phyloP scores from a whole-genome alignment of 23 red algal genomes.

The Gracilaria vermiculophylla region DNA sequence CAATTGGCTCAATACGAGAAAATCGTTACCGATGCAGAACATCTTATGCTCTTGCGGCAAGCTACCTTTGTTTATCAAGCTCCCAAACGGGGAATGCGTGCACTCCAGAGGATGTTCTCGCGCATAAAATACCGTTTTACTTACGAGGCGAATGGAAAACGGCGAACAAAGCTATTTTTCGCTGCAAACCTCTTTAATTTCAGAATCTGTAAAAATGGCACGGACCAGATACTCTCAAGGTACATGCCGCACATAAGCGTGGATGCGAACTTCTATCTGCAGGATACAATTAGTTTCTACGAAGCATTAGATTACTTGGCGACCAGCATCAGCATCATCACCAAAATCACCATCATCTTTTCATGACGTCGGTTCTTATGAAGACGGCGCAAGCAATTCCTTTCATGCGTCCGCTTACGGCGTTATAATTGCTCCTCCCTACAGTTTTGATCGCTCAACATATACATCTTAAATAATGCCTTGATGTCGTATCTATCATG shows the following conservation, averaged over 20 bases:
- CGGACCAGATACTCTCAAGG: conserved; percentile 12
- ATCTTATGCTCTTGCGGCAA: conserved; percentile 1
- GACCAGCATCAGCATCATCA: not conserved
- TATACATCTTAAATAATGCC: not conserved
- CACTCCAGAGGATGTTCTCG: conserved; percentile 24
- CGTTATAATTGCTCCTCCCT: not conserved
- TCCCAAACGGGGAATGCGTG: conserved; percentile 24
- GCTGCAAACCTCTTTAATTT: conserved; percentile 21
- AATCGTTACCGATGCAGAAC: not conserved
- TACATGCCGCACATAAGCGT: conserved; percentile 20
- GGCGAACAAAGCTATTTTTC: not conserved
- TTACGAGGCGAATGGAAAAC: conserved; percentile 9
- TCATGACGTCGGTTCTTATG: not conserved
- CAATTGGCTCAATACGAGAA: not conserved
- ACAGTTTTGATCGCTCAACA: not conserved
- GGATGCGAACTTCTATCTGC: not conserved
- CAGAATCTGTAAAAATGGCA: not conserved
- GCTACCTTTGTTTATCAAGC: conserved; percentile 17
- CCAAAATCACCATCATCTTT: not conserved
- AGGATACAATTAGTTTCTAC: not conserved
- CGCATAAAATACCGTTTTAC: conserved; percentile 9
- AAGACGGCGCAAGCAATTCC: not conserved
- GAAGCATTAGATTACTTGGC: not conserved
- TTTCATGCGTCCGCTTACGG: not conserved
- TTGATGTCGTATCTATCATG: not conserved